Conservation (phyloP, 495 filamentous ascomycete species). For the Letharia columbiana region DNA sequence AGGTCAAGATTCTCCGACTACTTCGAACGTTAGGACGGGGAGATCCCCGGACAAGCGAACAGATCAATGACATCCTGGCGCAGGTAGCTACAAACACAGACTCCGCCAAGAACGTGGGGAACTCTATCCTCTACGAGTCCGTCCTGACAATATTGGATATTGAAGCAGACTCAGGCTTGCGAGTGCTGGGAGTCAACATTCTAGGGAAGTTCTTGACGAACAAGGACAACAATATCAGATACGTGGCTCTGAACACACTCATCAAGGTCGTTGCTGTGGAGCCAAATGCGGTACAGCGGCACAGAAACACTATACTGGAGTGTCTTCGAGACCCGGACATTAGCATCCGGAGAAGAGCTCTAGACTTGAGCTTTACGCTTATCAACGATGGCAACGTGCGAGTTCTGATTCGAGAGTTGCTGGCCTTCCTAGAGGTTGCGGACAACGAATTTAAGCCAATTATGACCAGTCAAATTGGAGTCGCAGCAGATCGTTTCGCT, state of each 20-base stretch:
- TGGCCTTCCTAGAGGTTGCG: slow-evolving; percentile 91
- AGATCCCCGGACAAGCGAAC: slow-evolving; percentile 81
- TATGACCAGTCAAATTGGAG: slow-evolving; percentile 95
- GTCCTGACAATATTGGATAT: slow-evolving; percentile 97
- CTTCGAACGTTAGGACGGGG: slow-evolving; percentile 80
- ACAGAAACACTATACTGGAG: slow-evolving; percentile 94
- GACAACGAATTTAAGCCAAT: slow-evolving; percentile 98
- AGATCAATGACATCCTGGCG: slow-evolving; percentile 96
- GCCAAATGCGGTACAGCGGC: slow-evolving; percentile 92
- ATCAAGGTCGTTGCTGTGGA: slow-evolving; percentile 98
- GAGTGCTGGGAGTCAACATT: slow-evolving; percentile 95
- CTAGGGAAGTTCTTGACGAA: slow-evolving; percentile 96
- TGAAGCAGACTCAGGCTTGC: slow-evolving; percentile 86
- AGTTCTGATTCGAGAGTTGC: slow-evolving; percentile 80
- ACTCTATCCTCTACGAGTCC: slow-evolving; percentile 94
- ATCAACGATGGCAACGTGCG: slow-evolving; percentile 96
- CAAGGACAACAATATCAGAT: slow-evolving; percentile 98
- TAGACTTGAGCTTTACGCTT: slow-evolving; percentile 94
- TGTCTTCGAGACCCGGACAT: slow-evolving; percentile 98
- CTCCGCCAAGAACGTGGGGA: slow-evolving; percentile 96
- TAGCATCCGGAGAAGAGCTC: slow-evolving; percentile 85
- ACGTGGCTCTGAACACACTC: slow-evolving; percentile 92
- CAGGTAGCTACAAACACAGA: slow-evolving; percentile 98
- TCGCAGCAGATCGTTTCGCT: slow-evolving; percentile 90
- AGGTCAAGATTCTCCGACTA: slow-evolving; percentile 87